Base-by-base conservation (phyloP, 2,329 filamentous ascomycete genomes). In the Cytospora piceae region DNA sequence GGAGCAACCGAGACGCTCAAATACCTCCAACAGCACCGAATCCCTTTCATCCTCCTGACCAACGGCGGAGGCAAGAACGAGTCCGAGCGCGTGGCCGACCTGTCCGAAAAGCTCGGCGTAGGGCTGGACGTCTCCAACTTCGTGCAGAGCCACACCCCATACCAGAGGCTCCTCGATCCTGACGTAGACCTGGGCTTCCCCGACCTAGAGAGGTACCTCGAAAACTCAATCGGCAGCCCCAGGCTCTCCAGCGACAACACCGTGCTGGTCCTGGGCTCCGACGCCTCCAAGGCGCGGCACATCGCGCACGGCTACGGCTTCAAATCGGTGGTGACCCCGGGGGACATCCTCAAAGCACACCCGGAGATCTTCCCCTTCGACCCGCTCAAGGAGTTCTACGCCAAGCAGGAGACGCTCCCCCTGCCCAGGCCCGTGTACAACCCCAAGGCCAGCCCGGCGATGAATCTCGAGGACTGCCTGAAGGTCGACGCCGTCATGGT, bases 51-150 rank as follows among this genome's bases (percentile, higher is more conserved):
- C 72, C 87, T 99, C 39, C 83, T 99, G 69, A 99, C 95, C 66
- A 99, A 99, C 78, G 95, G 95, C 71, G 95, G 95, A 52, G 95
- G 95, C 65, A 93, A 90, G 74, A 87, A 88, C 69, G 94, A 98
- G 78, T 81, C 81, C 3, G 88, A 91, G 66, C 86, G 92, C 22
- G 90, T 93, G 34, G 80, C 81, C 9, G 90, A 94, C 67, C 82
- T 96, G 61, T 88, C 85, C 70, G 76, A 83, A 53, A 87, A 87
- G 70, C 83, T 96, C 8, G 81, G 85, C 31, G 80, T 93, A 1
- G 77, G 82, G 20, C 80, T 95, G 53, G 84, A 88, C 49, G 84
- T 84, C 17, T 85, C 84, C 68, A 89, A 90, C 77, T 93, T 96
- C 73, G 84, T 98, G 54, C 92, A 97, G 76, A 94, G 91, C 29